Base-by-base conservation (phyloP, 2,329 filamentous ascomycete species). In the Fusarium sp. region DNA sequence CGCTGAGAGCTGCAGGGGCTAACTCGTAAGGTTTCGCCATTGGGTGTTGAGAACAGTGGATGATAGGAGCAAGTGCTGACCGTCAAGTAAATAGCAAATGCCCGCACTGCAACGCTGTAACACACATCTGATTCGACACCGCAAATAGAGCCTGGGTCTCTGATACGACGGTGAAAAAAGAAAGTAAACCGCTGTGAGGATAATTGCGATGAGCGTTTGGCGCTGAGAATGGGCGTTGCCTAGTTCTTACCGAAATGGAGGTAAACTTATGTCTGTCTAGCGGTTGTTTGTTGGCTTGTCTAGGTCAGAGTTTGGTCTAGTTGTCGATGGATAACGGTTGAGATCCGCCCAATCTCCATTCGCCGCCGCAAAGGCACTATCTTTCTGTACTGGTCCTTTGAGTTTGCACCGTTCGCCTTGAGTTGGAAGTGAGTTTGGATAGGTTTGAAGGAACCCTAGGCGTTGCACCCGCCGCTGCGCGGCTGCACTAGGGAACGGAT, bases 351-450 rank as follows among this genome's bases (percentile, higher is more conserved):
- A 61, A 68, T 65, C 54, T 59, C 36, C 36, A 61, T 67, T 68
- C 40, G 36, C 56, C 46, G 9, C 38, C 42, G 19, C 4, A 36
- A 30, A 19, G 23, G 44, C 32, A 40, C 48, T 57, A 19, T 64
- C 32, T 12, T 61, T 54, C 64, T 65, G 48, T 44, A 62, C 62
- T 68, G 38, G 42, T 42, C 14, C 44, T 65, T 71, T 68, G 59
- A 71, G 66, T 70, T 71, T 68, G 54, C 34, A 23, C 55, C 45
- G 36, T 58, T 40, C 36, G 20, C 45, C 36, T 55, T 30, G n/a
- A 51, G 42, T 42, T 66, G 51, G 19, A 51, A 58, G 24, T 34
- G 49, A 50, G 51, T 51, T 62, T 50, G 42, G 61, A 67, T 47
- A 26, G 17, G 17, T 19, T 32, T 46, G 15, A 63, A 38, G 47